A percentile compares a stretch with the other conserved stretches of the same genome.
phyloP scores from a whole-genome alignment of 768 basidiomycete species.

The Omphalotus guepiniiformis region DNA sequence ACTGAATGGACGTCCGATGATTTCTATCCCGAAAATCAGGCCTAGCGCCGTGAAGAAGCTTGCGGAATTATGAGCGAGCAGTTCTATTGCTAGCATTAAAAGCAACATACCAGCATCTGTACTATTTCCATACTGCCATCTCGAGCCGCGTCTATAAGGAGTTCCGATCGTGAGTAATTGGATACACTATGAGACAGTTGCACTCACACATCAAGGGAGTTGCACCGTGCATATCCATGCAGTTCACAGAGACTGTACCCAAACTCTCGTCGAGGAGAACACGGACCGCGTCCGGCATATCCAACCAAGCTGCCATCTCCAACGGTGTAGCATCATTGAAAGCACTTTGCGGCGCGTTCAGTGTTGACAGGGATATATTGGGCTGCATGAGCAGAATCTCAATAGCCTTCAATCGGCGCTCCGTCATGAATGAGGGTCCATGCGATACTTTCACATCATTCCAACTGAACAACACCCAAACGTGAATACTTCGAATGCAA shows the following conservation, averaged over 20 bases:
- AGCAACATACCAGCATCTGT: slow-evolving; percentile 50
- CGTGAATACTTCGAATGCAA: slow-evolving; percentile 8
- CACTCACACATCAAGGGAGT: slow-evolving; percentile 82
- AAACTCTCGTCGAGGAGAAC: slow-evolving; percentile 60
- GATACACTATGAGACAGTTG: slow-evolving; percentile 10
- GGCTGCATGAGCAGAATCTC: slow-evolving; percentile 50
- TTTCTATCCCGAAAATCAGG: slow-evolving; percentile 72
- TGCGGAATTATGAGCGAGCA: slow-evolving; percentile 6
- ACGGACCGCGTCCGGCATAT: slow-evolving; percentile 55
- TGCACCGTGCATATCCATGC: slow-evolving; percentile 69
- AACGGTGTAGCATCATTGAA: slow-evolving; percentile 75
- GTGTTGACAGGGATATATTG: slow-evolving; percentile 59
- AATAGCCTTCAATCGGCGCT: slow-evolving; percentile 53
- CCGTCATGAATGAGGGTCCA: slow-evolving; percentile 58
- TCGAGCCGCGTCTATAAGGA: slow-evolving; percentile 64
- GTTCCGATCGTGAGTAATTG: slow-evolving; percentile 5
- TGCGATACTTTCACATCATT: slow-evolving; percentile 62
- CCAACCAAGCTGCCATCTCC: slow-evolving; percentile 76
- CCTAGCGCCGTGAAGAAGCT: slow-evolving; percentile 68
- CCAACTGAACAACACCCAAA: slow-evolving; percentile 45
- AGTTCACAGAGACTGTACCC: slow-evolving; percentile 65
- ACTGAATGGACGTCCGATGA: slow-evolving; percentile 69
- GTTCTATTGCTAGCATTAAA: slow-evolving; percentile 6
- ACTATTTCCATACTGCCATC: slow-evolving; percentile 70
- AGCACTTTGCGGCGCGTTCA: slow-evolving; percentile 69